phyloP scores from a whole-genome alignment of 805 yeast species.

The Sungouiozyma intestinalis region DNA sequence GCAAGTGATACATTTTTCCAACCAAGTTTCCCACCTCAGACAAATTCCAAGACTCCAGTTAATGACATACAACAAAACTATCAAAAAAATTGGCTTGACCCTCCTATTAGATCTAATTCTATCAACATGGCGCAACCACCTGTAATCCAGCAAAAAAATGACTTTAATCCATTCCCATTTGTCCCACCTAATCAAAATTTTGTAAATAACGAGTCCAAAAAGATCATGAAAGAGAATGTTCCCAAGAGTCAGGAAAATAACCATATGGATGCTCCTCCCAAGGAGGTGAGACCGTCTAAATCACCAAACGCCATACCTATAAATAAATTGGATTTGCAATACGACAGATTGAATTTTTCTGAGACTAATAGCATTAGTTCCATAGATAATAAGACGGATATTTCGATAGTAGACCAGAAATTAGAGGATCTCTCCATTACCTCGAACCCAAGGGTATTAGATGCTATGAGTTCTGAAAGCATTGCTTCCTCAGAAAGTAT shows the following conservation, averaged over 20 bases:
- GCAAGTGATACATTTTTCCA: not conserved
- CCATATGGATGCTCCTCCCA: not conserved
- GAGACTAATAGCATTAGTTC: not conserved
- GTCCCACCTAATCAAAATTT: not conserved
- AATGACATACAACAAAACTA: not conserved
- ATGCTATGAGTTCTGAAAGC: constrained; percentile 2
- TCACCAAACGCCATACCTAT: not conserved
- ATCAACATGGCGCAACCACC: not conserved
- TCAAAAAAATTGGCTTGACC: not conserved
- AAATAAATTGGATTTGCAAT: not conserved
- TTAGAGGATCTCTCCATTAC: not conserved
- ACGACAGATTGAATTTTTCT: not conserved
- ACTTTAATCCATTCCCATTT: not conserved
- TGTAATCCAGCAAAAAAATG: not conserved
- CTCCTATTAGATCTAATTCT: not conserved
- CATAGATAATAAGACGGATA: not conserved
- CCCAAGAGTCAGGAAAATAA: not conserved
- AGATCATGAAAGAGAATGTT: not conserved
- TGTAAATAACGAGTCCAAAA: not conserved
- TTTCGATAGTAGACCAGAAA: not conserved
- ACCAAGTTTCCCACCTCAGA: not conserved
- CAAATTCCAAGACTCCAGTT: not conserved
- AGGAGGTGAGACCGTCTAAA: not conserved
- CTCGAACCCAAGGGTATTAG: not conserved
- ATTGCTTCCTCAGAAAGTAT: constrained; percentile 23